Percentiles rank a stretch among this genome's conserved stretches.
Evolutionary conservation across 768 basidiomycete genomes (phyloP).

Genomic region (Thelephora ganbajun): DNA sequence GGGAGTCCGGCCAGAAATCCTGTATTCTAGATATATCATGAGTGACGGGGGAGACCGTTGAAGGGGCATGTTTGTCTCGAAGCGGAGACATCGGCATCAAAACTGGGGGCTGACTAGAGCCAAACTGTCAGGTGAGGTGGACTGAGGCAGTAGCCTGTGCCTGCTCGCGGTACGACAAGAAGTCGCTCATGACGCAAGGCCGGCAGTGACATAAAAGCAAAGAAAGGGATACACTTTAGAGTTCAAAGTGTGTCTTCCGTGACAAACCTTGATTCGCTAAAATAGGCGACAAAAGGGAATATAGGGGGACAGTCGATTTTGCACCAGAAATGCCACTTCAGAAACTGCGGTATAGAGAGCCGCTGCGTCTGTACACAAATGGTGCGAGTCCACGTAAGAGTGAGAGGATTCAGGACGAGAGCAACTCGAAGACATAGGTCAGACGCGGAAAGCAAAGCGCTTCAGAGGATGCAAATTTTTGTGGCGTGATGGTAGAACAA

Average conservation of each 20-base stretch:
- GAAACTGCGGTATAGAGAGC: slow-evolving; percentile 17
- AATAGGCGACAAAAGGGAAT: slow-evolving; percentile 11
- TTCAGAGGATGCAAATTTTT: slow-evolving; percentile 9
- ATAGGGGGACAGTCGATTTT: slow-evolving; percentile 9
- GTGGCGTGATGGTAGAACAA: background rate
- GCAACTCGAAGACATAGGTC: background rate
- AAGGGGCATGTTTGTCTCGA: too few relatives aligned
- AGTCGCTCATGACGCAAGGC: too few relatives aligned
- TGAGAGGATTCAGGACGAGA: background rate
- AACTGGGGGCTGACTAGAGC: too few relatives aligned
- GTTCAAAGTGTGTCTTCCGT: slow-evolving; percentile 14
- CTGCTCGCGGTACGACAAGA: too few relatives aligned
- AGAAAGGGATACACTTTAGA: slow-evolving; percentile 1
- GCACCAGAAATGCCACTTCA: slow-evolving; percentile 22
- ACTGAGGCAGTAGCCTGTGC: too few relatives aligned
- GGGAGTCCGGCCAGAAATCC: too few relatives aligned
- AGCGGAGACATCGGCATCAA: too few relatives aligned
- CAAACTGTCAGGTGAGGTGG: too few relatives aligned
- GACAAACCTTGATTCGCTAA: slow-evolving; percentile 16
- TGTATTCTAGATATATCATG: too few relatives aligned
- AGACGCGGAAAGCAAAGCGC: background rate
- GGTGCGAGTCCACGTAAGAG: slow-evolving; percentile 8
- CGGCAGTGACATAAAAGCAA: background rate
- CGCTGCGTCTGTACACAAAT: slow-evolving; percentile 24
- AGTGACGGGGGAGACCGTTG: too few relatives aligned